These are phyloP conservation scores for Malus asiatica DNA, from an alignment of 306 rosid genomes.

Conservation along the genomic window DNA sequence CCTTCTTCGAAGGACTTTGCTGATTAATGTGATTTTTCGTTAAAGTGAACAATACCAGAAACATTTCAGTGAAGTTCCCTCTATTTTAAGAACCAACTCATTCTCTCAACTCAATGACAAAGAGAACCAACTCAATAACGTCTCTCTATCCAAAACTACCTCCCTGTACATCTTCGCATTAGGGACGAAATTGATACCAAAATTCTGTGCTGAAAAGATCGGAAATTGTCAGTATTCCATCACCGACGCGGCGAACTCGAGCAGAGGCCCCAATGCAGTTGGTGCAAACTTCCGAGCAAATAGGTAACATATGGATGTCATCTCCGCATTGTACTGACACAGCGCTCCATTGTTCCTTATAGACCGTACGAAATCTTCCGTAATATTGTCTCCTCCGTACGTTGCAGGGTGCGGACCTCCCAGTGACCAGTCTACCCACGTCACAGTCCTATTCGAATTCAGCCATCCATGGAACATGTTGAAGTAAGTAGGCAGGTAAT, in stretches of 20 bases:
- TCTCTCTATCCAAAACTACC: not conserved
- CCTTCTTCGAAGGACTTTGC: not conserved
- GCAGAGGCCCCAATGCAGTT: conserved; percentile 59
- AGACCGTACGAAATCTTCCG: conserved; percentile 46
- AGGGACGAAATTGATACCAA: not conserved
- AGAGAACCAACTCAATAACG: not conserved
- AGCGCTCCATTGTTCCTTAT: conserved; percentile 57
- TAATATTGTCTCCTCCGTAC: conserved; percentile 43
- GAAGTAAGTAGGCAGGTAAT: conserved; percentile 74
- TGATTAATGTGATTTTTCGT: too few relatives aligned
- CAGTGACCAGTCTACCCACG: conserved; percentile 89
- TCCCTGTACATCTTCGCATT: not conserved
- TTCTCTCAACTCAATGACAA: not conserved
- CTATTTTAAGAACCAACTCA: not conserved
- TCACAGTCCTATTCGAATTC: conserved; percentile 75
- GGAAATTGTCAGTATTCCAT: conserved; percentile 47
- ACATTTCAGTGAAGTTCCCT: rapidly evolving
- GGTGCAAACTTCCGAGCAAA: conserved; percentile 86
- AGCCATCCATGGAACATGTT: conserved; percentile 68
- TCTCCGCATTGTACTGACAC: conserved; percentile 66
- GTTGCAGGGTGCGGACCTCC: conserved; percentile 89
- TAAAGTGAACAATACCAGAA: too few relatives aligned
- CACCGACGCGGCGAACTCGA: conserved; percentile 44
- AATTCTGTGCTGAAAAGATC: not conserved
- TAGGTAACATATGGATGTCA: conserved; percentile 68